phyloP scores from a whole-genome alignment of 306 rosid species.

The Quercus dentata region DNA sequence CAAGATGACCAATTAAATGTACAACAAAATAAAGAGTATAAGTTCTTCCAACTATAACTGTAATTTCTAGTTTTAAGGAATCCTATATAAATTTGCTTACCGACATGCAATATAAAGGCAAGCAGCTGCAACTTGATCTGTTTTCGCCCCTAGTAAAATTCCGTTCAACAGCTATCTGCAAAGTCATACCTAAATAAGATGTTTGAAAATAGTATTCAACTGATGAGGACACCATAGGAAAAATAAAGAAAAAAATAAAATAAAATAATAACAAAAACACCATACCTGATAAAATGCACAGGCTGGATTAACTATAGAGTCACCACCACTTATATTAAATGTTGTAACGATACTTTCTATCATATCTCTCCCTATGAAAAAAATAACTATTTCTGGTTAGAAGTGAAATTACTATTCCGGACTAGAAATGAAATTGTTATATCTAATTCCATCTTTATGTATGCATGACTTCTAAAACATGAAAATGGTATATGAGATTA shows the following conservation, averaged over 20 bases:
- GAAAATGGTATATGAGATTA: no score
- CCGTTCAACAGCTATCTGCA: slow-evolving; percentile 67
- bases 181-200: slow-evolving; percentile 12
- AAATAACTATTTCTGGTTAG: not conserved
- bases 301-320: slow-evolving; percentile 24
- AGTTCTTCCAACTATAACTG: not conserved
- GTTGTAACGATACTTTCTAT: slow-evolving; percentile 14
- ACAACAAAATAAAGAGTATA: not conserved
- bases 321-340: slow-evolving; percentile 13
- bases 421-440: no score
- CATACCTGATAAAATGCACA: slow-evolving; percentile 9
- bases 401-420: not conserved
- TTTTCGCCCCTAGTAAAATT: slow-evolving; percentile 74
- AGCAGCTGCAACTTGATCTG: slow-evolving; percentile 72
- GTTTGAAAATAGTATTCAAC: slow-evolving; percentile 2
- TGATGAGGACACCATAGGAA: not conserved
- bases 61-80: not conserved
- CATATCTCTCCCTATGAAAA: slow-evolving; percentile 10
- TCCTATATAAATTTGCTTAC: slow-evolving; percentile 28
- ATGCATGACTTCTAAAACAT: no score
- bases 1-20: not conserved
- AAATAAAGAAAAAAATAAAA: not conserved
- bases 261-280: not conserved
- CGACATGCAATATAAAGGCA: slow-evolving; percentile 87
- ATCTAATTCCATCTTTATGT: no score